A percentile compares a stretch with the other conserved stretches of the same genome.
Conservation (phyloP, 306 rosid species). For the Alnus glutinosa region DNA sequence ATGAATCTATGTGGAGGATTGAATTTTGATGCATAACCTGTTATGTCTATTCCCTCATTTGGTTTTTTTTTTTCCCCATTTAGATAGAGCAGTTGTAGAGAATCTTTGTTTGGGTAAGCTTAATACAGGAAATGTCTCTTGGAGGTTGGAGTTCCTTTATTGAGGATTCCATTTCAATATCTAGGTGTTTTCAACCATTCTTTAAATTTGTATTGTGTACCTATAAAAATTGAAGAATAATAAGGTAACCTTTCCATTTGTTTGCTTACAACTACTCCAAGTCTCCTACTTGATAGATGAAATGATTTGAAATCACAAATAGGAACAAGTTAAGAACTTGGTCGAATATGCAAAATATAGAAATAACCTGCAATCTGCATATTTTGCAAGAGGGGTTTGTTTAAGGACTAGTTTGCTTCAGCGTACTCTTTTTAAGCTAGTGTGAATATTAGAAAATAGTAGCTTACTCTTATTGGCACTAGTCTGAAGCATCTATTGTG, state of each 20-base stretch:
- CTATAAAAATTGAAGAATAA: too few species aligned
- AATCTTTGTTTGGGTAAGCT: background rate
- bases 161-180: background rate
- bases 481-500: background rate
- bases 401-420: background rate
- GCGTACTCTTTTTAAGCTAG: too few species aligned
- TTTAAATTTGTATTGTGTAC: background rate
- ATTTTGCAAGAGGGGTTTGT: background rate
- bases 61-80: background rate
- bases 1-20: background rate
- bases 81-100: background rate
- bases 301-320: background rate
- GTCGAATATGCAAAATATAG: slow-evolving; percentile 1
- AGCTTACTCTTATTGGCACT: too few species aligned
- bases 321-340: background rate
- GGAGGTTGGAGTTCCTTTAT: background rate
- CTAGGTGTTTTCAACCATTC: background rate
- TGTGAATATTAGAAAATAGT: too few species aligned
- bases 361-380: background rate
- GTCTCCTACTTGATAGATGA: background rate
- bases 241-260: background rate
- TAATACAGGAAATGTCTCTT: background rate
- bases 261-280: background rate
- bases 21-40: background rate
- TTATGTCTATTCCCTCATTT: background rate